These are phyloP conservation scores for Zygosaccharomyces sapae DNA, from an alignment of 1,139 yeast species.

Conservation along the genomic window DNA sequence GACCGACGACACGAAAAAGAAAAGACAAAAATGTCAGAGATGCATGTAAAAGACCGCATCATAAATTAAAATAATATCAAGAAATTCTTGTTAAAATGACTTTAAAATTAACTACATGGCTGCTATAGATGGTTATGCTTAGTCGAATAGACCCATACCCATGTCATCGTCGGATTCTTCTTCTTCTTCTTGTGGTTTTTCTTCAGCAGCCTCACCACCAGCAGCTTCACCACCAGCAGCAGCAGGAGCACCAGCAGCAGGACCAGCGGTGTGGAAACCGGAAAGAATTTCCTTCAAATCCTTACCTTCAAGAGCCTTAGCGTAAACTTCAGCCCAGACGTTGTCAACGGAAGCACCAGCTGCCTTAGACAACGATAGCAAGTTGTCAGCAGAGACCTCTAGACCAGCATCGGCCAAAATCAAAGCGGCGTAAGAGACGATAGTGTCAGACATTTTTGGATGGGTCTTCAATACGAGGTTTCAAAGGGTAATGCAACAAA, in stretches of 20 bases:
- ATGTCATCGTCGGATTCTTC: constrained; percentile 81
- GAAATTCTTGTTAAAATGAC: not conserved
- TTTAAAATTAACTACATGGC: constrained; percentile 2
- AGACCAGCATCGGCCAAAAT: constrained; percentile 96
- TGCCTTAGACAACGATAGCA: constrained; percentile 76
- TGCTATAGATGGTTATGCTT: constrained; percentile 32
- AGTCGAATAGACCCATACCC: constrained; percentile 74
- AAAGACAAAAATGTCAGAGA: not conserved
- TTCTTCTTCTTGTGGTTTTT: constrained; percentile 40
- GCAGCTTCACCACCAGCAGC: constrained; percentile 55
- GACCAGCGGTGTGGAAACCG: constrained; percentile 70
- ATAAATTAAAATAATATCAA: not conserved
- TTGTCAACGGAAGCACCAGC: constrained; percentile 86
- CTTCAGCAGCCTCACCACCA: constrained; percentile 60
- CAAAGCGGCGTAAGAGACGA: constrained; percentile 74
- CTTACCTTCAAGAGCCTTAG: constrained; percentile 96
- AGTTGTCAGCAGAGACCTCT: constrained; percentile 91
- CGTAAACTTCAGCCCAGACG: constrained; percentile 92
- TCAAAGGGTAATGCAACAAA: not conserved
- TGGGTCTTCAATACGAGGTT: not conserved
- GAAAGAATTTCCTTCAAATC: constrained; percentile 86
- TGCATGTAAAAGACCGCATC: not conserved
- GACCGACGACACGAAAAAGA: constrained; percentile 1
- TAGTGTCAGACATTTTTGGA: constrained; percentile 49
- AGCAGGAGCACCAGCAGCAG: constrained; percentile 57